Conservation (phyloP, 2,329 filamentous ascomycete species). For the Phialemonium atrogriseum region DNA sequence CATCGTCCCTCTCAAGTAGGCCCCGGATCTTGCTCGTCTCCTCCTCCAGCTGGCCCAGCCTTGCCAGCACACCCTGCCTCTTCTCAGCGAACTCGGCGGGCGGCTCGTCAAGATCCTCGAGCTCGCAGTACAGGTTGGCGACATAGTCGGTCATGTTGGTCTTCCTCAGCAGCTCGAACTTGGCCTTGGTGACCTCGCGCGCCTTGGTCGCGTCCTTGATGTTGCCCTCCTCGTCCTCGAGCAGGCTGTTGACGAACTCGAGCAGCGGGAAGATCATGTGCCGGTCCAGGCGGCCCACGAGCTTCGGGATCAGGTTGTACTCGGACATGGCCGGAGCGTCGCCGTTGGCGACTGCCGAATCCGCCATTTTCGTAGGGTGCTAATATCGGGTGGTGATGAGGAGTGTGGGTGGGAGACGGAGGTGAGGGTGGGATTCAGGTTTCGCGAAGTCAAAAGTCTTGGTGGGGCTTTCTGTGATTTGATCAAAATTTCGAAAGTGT, state of each 20-base stretch:
- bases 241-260: constrained; percentile 78
- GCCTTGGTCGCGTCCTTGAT: constrained; percentile 44
- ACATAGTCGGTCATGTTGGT: constrained; percentile 99
- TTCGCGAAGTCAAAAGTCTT: constrained; percentile 1
- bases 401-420: constrained; percentile 16
- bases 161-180: constrained; percentile 89
- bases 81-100: constrained; percentile 84
- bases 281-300: constrained; percentile 87
- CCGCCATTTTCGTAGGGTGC: constrained; percentile 25
- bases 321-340: constrained; percentile 14
- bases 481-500: neutral
- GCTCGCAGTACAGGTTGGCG: constrained; percentile 80
- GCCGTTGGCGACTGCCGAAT: constrained; percentile 25
- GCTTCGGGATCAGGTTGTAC: constrained; percentile 63
- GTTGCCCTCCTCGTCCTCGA: constrained; percentile 61
- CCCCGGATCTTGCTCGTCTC: constrained; percentile 84
- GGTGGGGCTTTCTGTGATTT: no score
- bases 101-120: constrained; percentile 69
- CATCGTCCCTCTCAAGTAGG: constrained; percentile 78
- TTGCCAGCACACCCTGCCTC: constrained; percentile 78
- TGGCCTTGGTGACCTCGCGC: constrained; percentile 70
- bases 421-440: constrained; percentile 3
- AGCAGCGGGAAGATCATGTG: constrained; percentile 95
- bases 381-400: no score
- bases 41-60: constrained; percentile 76